These are phyloP conservation scores for Eutrema salsugineum DNA, from an alignment of 441 rosid genomes.

Conservation along the genomic window DNA sequence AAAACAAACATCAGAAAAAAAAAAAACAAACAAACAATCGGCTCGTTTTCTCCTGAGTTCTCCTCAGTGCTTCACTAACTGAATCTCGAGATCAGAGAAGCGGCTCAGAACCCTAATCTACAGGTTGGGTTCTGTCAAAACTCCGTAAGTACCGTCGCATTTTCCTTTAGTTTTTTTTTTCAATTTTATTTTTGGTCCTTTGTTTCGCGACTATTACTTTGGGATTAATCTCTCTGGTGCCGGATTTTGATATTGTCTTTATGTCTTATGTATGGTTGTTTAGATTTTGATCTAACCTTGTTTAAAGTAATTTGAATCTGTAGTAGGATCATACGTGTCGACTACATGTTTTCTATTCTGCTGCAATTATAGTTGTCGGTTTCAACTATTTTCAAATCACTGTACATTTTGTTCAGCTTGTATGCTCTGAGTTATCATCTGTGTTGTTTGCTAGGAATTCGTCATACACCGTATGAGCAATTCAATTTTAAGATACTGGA, in stretches of 20 bases:
- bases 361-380: not conserved
- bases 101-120: conserved; percentile 14
- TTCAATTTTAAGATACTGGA: not conserved
- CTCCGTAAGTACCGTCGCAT: conserved; percentile 15
- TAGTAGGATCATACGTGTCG: not conserved
- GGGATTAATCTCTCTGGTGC: no score
- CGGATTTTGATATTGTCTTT: not conserved
- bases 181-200: not conserved
- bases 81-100: conserved; percentile 11
- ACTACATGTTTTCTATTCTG: not conserved
- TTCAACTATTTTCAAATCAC: not conserved
- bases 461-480: not conserved
- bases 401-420: not conserved
- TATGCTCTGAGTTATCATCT: not conserved
- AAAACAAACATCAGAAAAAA: not conserved
- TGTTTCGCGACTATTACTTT: not conserved
- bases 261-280: not conserved
- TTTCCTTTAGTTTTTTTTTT: not conserved
- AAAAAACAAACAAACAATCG: conserved; percentile 1
- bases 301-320: not conserved
- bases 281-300: not conserved
- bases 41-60: not conserved
- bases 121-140: not conserved
- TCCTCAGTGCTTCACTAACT: not conserved
- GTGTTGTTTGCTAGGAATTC: no score